Percentiles rank a stretch among this genome's conserved stretches.
Evolutionary conservation across 164 flowering plant genomes (phyloP).

Genomic region (Nelumbo lutea): DNA sequence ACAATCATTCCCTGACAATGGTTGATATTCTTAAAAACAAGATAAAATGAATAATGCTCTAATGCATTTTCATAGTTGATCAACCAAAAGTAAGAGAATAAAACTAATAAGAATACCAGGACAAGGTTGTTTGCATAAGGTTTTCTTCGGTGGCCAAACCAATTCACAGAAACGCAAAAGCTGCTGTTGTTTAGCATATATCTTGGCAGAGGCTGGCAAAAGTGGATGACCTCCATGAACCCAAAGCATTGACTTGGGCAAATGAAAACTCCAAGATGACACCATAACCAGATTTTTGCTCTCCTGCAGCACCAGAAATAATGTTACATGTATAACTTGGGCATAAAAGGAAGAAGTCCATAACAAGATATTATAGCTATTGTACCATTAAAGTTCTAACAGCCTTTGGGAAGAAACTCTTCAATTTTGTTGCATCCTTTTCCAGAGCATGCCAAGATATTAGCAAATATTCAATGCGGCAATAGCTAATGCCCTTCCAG

Average conservation of each 20-base stretch:
- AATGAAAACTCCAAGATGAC: conserved; percentile 25
- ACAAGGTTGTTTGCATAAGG: conserved; percentile 26
- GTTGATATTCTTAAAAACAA: not conserved
- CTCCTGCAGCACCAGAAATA: conserved; percentile 31
- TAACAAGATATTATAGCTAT: not conserved
- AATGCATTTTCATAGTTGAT: not conserved
- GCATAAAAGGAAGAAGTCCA: not conserved
- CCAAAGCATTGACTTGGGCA: conserved; percentile 78
- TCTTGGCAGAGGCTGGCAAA: conserved; percentile 55
- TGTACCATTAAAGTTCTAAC: conserved; percentile 48
- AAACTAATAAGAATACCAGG: conserved; percentile 12
- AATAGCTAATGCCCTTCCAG: conserved; percentile 45
- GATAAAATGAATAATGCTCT: not conserved
- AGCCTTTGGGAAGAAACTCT: conserved; percentile 34
- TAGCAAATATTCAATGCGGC: conserved; percentile 25
- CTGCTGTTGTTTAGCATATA: conserved; percentile 47
- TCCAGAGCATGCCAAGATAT: conserved; percentile 56
- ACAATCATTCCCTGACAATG: conserved; percentile 19
- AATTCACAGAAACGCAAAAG: conserved; percentile 41
- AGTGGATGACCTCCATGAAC: conserved; percentile 84
- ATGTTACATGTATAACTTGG: not conserved
- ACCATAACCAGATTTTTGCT: conserved; percentile 28
- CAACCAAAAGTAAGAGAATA: not conserved
- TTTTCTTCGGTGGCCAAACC: conserved; percentile 49
- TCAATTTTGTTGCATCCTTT: conserved; percentile 43